Base-by-base conservation (phyloP, 164 flowering plant genomes). In the Berberis thunbergii region DNA sequence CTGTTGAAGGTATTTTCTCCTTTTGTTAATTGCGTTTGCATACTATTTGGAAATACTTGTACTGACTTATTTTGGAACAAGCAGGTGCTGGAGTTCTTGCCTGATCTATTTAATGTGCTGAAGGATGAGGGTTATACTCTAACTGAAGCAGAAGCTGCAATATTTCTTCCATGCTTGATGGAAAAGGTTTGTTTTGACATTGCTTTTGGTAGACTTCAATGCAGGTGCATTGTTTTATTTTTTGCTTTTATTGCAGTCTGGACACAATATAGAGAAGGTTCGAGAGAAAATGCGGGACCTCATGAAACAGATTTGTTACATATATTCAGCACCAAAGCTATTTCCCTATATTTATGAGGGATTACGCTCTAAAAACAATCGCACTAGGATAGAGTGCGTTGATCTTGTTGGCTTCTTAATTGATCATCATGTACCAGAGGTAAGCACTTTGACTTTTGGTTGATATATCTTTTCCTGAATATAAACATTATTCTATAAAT, bases 181-280 rank as follows among this genome's bases (percentile, higher is more conserved):
- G 99, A 95, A 71, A 95, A 95, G 99, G 99, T 91, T 66, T 62
- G 56, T 45, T 38, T 61, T 40, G 41, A 52, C 13, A 50, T 9
- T 57, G 5, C 49, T 63, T 41, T 6, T 67, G 39, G 49, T 53
- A 41, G 41, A 43, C 52, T 63, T 57, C 60, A 12, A 52, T 54
- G 42, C 50, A 12, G 7, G 6, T 45, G 48, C 43, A 39, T 44
- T 26, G 7, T 49, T 49, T 49, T 41, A 7, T 62, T 10, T 41
- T 45, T 4, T 65, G 54, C 9, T 12, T 62, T 43, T 62, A 54
- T 62, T 80, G 84, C 85, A 95, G 99, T 83, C 87, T 61, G 99
- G 99, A 56, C 99, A 95, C 73, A 95, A 91, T 73, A 91, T 95
- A 73, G 99, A 88, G 65, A 88, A 89, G 74, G 85, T 95, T 44